These are phyloP conservation scores for Heliamphora ciliata DNA, from an alignment of 179 eudicot genomes.

Conservation along the genomic window DNA sequence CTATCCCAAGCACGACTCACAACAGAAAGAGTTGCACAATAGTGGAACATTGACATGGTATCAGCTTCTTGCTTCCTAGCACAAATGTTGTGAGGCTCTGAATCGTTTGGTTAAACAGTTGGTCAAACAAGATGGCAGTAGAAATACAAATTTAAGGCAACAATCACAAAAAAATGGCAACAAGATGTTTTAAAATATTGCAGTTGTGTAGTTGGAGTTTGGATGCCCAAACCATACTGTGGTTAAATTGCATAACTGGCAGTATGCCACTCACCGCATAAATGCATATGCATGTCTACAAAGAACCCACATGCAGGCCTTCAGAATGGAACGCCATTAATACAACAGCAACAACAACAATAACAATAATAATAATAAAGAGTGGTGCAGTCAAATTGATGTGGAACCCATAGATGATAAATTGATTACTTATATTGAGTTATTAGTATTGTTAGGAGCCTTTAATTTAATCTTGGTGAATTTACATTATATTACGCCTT, in stretches of 20 bases:
- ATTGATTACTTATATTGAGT: too few species aligned
- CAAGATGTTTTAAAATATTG: background rate
- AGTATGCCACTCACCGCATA: background rate
- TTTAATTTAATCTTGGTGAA: background rate
- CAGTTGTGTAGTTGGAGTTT: background rate
- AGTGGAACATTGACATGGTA: background rate
- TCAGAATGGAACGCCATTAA: background rate
- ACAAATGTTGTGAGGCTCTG: background rate
- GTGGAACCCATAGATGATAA: too few species aligned
- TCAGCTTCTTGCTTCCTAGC: constrained; percentile 4
- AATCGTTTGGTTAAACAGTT: background rate
- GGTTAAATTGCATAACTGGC: background rate
- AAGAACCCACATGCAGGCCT: background rate
- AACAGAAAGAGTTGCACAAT: background rate
- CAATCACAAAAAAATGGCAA: background rate
- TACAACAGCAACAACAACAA: background rate
- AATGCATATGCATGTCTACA: background rate
- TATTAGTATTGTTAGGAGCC: background rate
- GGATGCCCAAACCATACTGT: background rate
- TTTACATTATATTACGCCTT: background rate
- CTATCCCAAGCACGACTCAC: background rate
- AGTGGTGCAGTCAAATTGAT: too few species aligned
- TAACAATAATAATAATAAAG: background rate
- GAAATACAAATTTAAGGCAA: background rate
- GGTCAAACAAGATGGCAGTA: background rate